Conservation (phyloP, 2,329 filamentous ascomycete species). For the Dothideomycetes sp. region DNA sequence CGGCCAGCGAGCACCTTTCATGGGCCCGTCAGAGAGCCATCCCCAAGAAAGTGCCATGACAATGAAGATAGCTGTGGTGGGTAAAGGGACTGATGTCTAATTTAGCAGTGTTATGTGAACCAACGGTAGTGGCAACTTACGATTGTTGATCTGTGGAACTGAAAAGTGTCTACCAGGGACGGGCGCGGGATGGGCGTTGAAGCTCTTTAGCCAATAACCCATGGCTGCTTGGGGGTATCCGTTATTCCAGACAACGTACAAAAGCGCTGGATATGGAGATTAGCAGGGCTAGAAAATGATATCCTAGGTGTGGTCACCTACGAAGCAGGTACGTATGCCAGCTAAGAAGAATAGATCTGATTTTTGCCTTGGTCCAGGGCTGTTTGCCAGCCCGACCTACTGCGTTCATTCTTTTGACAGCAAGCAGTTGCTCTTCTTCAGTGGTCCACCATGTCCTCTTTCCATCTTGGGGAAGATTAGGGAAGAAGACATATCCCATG, state of each 20-base stretch:
- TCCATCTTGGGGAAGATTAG: constrained; percentile 32
- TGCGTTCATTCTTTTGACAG: constrained; percentile 5
- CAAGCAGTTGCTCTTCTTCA: constrained; percentile 5
- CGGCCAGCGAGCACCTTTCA: constrained; percentile 6
- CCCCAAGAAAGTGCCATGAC: constrained; percentile 4
- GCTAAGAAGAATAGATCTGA: constrained; percentile 4
- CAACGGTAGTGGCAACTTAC: too few species aligned
- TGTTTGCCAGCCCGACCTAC: constrained; percentile 5
- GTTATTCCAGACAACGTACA: constrained; percentile 6
- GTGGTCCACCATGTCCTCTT: constrained; percentile 9
- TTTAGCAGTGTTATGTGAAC: neutral
- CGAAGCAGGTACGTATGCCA: constrained; percentile 7
- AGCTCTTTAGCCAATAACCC: constrained; percentile 8
- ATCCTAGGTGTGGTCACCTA: neutral
- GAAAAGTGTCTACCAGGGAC: constrained; percentile 1
- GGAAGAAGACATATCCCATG: constrained; percentile 44
- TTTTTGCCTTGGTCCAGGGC: constrained; percentile 5
- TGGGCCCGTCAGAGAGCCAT: constrained; percentile 3
- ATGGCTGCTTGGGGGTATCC: constrained; percentile 6
- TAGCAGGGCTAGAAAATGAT: neutral
- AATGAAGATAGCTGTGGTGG: constrained; percentile 2
- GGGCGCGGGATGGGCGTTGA: constrained; percentile 3
- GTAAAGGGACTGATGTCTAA: neutral
- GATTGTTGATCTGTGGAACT: constrained; percentile 8
- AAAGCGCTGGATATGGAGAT: constrained; percentile 1